Evolutionary conservation across 495 filamentous ascomycete species (phyloP), one percentile per base, ranked within the genome.

Genomic region (Lichina pygmaea): DNA sequence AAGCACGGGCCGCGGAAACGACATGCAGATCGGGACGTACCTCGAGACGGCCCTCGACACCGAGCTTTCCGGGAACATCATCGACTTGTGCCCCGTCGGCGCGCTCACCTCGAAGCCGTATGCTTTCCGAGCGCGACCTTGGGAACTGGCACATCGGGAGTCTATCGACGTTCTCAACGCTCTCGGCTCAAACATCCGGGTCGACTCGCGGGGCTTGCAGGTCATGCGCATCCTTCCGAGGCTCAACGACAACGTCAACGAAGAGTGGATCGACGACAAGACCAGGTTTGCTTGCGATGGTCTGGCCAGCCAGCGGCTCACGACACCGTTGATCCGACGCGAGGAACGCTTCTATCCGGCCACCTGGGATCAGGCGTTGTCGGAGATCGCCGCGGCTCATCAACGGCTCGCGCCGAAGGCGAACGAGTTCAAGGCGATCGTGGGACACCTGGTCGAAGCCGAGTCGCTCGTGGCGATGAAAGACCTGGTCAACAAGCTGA

Each of bases 221-320:
- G 85, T 97, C 36, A 93, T 95, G 89, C 73, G 91, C 45, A 68
- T 97, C 46, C 55, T 92, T 13, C 89, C 89, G 12, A 70, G 89
- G 52, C 69, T 95, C 43, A 97, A 95, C 57, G 89, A 97, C 52
- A 85, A 95, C 56, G 72, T 97, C 49, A 97, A 97, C 59, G 89
- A 97, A 62, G 89, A 95, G 62, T 97, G 89, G 89, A 93, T 97
- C 56, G 86, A 94, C 56, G 89, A 97, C 65, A 97, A 97, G 66
- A 78, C 83, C 17, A 71, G 89, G 33, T 97, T 95, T 60, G 86
- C 89, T 7, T 93, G 85, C 59, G 89, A 97, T 62, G 89, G 86
- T n/a, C 64, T 97, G 49, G 86, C 78, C 68, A 93, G 85, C 33
- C 89, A 97, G 59, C 68, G 89, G 47, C 66, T 97, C 17, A 94